phyloP scores from a whole-genome alignment of 768 basidiomycete genomes.

The Lepiota venenata region DNA sequence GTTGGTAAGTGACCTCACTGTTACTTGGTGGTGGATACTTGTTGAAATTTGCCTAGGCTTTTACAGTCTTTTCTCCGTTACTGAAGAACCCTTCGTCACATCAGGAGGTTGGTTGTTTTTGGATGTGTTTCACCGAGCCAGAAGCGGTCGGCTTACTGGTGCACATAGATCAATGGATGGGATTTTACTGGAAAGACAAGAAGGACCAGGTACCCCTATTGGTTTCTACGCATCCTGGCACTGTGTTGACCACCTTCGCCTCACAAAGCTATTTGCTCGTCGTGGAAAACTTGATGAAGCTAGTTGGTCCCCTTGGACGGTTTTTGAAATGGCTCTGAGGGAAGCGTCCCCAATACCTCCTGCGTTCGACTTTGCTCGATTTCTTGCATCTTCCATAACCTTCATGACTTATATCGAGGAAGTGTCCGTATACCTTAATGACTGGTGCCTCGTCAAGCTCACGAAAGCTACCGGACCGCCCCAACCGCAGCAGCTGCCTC shows the following conservation, averaged over 20 bases:
- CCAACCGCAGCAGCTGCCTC: constrained; percentile 48
- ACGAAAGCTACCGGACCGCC: constrained; percentile 58
- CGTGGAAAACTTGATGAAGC: constrained; percentile 59
- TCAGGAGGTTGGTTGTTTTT: constrained; percentile 55
- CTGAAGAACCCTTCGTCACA: constrained; percentile 79
- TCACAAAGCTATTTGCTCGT: constrained; percentile 69
- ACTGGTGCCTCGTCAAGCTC: constrained; percentile 63
- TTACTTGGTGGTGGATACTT: not conserved
- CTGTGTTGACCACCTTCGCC: constrained; percentile 7
- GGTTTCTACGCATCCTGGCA: not conserved
- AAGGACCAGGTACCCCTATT: constrained; percentile 66
- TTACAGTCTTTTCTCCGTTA: constrained; percentile 80
- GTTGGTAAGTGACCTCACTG: constrained; percentile 48
- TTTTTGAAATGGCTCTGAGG: constrained; percentile 86
- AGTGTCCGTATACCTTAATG: constrained; percentile 82
- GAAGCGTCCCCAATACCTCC: constrained; percentile 78
- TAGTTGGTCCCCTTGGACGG: constrained; percentile 59
- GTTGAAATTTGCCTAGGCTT: constrained; percentile 41
- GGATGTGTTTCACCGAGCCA: constrained; percentile 18
- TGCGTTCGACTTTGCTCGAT: constrained; percentile 84
- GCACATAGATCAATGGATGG: constrained; percentile 80
- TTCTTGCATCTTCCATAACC: constrained; percentile 87
- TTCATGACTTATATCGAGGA: constrained; percentile 83
- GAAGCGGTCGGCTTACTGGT: constrained; percentile 6
- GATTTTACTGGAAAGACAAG: constrained; percentile 93